phyloP scores from a whole-genome alignment of 495 filamentous ascomycete species.

The Penicillium dipodomyicola region DNA sequence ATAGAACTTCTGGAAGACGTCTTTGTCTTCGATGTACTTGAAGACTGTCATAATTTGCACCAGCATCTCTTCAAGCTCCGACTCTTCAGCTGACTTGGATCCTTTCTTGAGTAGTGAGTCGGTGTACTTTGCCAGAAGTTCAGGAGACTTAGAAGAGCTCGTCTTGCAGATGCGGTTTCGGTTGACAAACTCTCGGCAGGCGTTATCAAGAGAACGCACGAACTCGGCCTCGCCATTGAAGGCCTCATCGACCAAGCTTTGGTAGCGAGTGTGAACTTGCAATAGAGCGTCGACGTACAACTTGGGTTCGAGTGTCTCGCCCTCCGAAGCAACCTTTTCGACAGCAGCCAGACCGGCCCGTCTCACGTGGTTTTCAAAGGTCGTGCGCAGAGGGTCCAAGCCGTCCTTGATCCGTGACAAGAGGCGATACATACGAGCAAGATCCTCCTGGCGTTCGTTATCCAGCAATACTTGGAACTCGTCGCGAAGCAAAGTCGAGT shows the following conservation, averaged over 20 bases:
- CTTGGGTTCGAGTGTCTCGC: conserved; percentile 91
- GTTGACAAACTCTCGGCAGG: conserved; percentile 97
- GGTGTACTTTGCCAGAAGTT: conserved; percentile 93
- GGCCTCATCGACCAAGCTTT: conserved; percentile 83
- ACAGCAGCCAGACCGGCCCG: conserved; percentile 84
- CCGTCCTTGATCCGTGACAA: conserved; percentile 89
- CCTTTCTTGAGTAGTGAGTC: conserved; percentile 92
- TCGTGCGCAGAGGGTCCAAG: conserved; percentile 80
- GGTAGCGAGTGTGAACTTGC: conserved; percentile 90
- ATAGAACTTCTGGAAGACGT: conserved; percentile 99
- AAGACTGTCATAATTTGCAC: conserved; percentile 99
- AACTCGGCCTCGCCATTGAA: conserved; percentile 97
- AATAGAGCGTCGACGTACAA: conserved; percentile 93
- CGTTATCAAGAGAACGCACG: conserved; percentile 93
- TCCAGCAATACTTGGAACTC: conserved; percentile 96
- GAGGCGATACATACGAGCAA: conserved; percentile 94
- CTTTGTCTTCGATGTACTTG: conserved; percentile 99
- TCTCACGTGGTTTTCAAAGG: conserved; percentile 90
- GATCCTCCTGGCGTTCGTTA: conserved; percentile 90
- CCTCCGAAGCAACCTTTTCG: conserved; percentile 85
- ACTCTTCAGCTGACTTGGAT: conserved; percentile 84
- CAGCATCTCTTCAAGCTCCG: conserved; percentile 84
- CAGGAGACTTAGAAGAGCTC: conserved; percentile 87
- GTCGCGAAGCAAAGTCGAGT: conserved; percentile 79
- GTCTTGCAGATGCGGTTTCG: conserved; percentile 92